These are phyloP conservation scores for Sclerotinia nivalis DNA, from an alignment of 2,329 filamentous ascomycete genomes.

Conservation along the genomic window DNA sequence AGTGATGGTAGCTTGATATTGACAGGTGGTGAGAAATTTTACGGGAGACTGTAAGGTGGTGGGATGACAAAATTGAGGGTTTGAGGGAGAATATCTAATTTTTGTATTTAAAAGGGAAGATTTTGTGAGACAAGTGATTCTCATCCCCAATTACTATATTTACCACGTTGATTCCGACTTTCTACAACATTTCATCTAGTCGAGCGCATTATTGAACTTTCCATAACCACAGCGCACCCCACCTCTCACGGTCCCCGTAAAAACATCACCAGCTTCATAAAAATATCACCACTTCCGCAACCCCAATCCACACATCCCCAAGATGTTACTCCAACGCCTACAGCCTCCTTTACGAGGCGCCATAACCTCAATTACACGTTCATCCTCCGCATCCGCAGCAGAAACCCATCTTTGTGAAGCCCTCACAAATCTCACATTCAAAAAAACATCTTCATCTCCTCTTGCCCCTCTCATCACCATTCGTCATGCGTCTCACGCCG, in stretches of 20 bases:
- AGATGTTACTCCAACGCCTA: slow-evolving; percentile 49
- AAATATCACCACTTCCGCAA: slow-evolving; percentile 12
- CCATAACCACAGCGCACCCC: neutral
- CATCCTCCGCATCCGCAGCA: slow-evolving; percentile 5
- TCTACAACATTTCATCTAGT: neutral
- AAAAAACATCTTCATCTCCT: slow-evolving; percentile 9
- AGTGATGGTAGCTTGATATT: slow-evolving; percentile 17
- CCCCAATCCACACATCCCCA: slow-evolving; percentile 9
- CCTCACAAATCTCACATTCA: slow-evolving; percentile 37
- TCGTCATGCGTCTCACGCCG: slow-evolving; percentile 48
- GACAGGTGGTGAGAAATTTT: slow-evolving; percentile 23
- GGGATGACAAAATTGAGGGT: slow-evolving; percentile 10
- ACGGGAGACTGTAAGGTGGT: slow-evolving; percentile 8
- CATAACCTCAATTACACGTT: slow-evolving; percentile 39
- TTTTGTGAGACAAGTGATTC: too few relatives aligned
- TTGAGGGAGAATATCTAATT: neutral
- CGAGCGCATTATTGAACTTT: neutral
- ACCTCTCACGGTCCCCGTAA: slow-evolving; percentile 8
- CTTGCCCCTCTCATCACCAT: slow-evolving; percentile 32
- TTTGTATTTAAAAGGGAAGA: neutral
- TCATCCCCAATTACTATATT: neutral
- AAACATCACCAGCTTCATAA: slow-evolving; percentile 13
- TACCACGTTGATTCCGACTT: neutral
- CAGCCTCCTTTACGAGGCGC: slow-evolving; percentile 47
- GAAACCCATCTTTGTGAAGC: slow-evolving; percentile 37